Evolutionary conservation across 1,284 basidiomycete genomes (phyloP), one percentile per base, ranked within the genome.

Genomic region (Leccinum pachyderme): DNA sequence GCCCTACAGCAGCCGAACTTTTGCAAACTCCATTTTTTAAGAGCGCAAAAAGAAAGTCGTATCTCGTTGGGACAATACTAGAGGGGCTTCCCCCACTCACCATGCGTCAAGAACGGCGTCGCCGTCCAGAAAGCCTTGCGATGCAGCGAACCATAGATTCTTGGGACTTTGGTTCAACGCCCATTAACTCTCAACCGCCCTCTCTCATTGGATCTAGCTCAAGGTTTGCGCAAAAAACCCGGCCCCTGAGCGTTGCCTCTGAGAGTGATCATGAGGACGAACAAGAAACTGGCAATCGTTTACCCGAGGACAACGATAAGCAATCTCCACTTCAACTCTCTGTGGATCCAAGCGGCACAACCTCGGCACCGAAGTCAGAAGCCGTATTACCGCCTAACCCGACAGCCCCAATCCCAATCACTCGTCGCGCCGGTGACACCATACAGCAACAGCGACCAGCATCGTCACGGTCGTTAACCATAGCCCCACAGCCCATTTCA

Each of bases 11-110:
- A 2, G 81, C 81, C 50, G 82, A 91, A 63, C 76, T 95, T n/a
- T 77, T 95, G 2, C 81, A 86, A 57, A 84, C 81, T n/a, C 77
- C 83, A 2, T 93, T 94, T 69, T 93, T 95, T 77, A 89, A 81
- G 65, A 75, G 75, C 33, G 82, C 90, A 15, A 92, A 89, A 73
- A 86, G 84, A 69, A 87, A 86, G 63, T 79, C 78, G 2, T 87
- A 87, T 71, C 80, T 95, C 29, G 84, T 93, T 37, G 79, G 79
- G 52, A 77, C 86, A 6, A 86, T 95, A 58, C 73, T 95, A n/a
- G 72, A 69, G 31, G 83, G 81, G 54, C 73, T 92, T 25, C 89
- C 89, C 0, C 89, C 90, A 24, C 73, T 91, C 33, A 74, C 81
- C 8, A 77, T 78, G 62, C 80, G 89, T 37, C 87, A 91, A 71